Evolutionary conservation across 2,329 filamentous ascomycete genomes (phyloP), one percentile per base, ranked within the genome.

Genomic region (Ascochyta koolunga): DNA sequence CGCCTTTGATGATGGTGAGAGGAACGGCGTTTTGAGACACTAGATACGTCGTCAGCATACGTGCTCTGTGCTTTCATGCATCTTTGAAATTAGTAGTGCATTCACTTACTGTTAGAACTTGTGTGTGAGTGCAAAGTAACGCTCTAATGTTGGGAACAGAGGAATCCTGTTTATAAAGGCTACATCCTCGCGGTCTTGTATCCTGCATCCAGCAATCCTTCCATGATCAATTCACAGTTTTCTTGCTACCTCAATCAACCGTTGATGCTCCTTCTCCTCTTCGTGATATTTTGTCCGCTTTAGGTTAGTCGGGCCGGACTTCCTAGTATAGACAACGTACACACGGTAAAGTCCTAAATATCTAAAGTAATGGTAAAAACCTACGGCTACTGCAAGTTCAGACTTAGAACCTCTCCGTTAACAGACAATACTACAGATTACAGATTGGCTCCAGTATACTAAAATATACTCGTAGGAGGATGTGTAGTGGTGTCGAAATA

Each of bases 1-100:
- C 65, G 56, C 63, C 65, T 40, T 67, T 67, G 50, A 67, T 61
- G 42, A 67, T 55, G 4, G 65, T 67, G 40, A 67, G 65, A 44
- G 65, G 65, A 13, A 66, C 57, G n/a, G 47, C 25, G 22, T 54
- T 50, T 21, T 19, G 33, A 44, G 61, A 58, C 64, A 66, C 62
- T 66, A n/a, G 0, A 35, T 5, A 13, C 2, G 0, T 15, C 2
- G 31, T 60, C 0, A 55, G 44, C 13, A 48, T 16, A 5, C 4
- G 15, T 48, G 9, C 5, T 39, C 11, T n/a, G 11, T n/a, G 13
- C 6, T 36, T 9, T 7, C 3, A 15, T 15, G 16, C 5, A 3
- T 6, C n/a, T 3, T 5, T 36, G n/a, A 19, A 13, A 4, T 10
- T 29, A 10, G 27, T 2, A n/a, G 21, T 15, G 25, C 8, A 2